These are phyloP conservation scores for Mucor racemosus DNA, from an alignment of 371 early-diverging fungal species.

Conservation along the genomic window DNA sequence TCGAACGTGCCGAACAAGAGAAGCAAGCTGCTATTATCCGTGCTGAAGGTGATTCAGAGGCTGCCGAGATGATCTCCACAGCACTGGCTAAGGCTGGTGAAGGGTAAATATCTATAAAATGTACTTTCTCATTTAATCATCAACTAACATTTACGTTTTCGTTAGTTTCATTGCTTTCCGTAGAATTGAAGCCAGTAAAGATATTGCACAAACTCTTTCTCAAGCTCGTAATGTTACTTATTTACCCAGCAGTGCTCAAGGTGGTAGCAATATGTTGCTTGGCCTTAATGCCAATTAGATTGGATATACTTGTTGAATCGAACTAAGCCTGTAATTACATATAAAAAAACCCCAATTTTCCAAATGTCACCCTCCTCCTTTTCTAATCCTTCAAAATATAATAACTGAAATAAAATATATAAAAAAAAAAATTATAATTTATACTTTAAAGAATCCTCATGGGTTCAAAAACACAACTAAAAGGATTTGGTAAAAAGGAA, in stretches of 20 bases:
- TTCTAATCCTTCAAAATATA: not conserved
- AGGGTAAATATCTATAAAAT: slow-evolving; percentile 14
- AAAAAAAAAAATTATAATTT: too few relatives aligned
- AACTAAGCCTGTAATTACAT: slow-evolving; percentile 9
- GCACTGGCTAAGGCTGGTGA: slow-evolving; percentile 91
- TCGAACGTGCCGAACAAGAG: slow-evolving; percentile 96
- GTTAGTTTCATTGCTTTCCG: slow-evolving; percentile 85
- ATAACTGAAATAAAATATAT: too few relatives aligned
- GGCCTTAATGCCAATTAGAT: slow-evolving; percentile 41
- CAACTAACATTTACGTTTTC: not conserved
- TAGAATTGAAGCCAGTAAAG: slow-evolving; percentile 96
- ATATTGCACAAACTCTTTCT: slow-evolving; percentile 92
- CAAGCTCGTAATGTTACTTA: slow-evolving; percentile 90
- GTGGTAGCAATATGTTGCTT: slow-evolving; percentile 60
- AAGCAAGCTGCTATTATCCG: slow-evolving; percentile 95
- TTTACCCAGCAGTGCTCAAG: slow-evolving; percentile 71
- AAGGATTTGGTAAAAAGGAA: too few relatives aligned
- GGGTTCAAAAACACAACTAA: too few relatives aligned
- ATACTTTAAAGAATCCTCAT: too few relatives aligned
- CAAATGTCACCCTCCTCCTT: not conserved
- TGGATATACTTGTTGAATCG: not conserved
- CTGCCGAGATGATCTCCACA: slow-evolving; percentile 87
- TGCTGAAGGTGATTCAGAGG: slow-evolving; percentile 97
- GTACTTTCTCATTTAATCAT: not conserved
- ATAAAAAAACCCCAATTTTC: not conserved